These are phyloP conservation scores for Backusella tuberculispora DNA, from an alignment of 192 early-diverging fungal genomes.

Conservation along the genomic window DNA sequence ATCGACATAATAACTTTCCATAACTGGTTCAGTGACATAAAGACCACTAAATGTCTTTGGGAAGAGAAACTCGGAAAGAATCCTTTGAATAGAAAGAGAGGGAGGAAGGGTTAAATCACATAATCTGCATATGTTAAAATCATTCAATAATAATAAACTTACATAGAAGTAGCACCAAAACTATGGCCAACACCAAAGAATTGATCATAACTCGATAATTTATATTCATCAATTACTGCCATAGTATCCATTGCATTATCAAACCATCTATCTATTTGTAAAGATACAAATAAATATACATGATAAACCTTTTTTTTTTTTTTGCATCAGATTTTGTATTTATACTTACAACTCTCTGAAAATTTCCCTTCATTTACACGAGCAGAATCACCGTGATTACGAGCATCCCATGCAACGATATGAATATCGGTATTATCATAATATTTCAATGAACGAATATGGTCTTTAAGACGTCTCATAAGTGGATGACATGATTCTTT, in stretches of 20 bases:
- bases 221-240: slow-evolving; percentile 46
- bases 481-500: slow-evolving; percentile 63
- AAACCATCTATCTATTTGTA: slow-evolving; percentile 53
- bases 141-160: background rate
- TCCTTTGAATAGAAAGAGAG: slow-evolving; percentile 4
- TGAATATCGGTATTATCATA: slow-evolving; percentile 31
- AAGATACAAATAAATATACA: background rate
- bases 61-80: slow-evolving; percentile 27
- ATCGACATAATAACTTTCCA: slow-evolving; percentile 24
- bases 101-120: background rate
- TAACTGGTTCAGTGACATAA: slow-evolving; percentile 22
- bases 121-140: background rate
- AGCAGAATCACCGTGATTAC: slow-evolving; percentile 64
- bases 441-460: slow-evolving; percentile 2
- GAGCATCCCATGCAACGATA: slow-evolving; percentile 56
- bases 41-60: slow-evolving; percentile 20
- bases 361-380: slow-evolving; percentile 44
- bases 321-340: background rate
- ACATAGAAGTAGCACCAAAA: slow-evolving; percentile 46
- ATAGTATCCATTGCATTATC: slow-evolving; percentile 53
- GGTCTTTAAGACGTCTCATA: slow-evolving; percentile 41
- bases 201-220: slow-evolving; percentile 29
- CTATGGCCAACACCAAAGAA: slow-evolving; percentile 65
- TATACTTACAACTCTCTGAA: background rate
- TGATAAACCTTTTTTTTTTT: background rate